A percentile compares a stretch with the other conserved stretches of the same genome.
These are phyloP conservation scores for Phyllosticta citrichinensis DNA, from an alignment of 2,329 filamentous ascomycete genomes.

Conservation along the genomic window DNA sequence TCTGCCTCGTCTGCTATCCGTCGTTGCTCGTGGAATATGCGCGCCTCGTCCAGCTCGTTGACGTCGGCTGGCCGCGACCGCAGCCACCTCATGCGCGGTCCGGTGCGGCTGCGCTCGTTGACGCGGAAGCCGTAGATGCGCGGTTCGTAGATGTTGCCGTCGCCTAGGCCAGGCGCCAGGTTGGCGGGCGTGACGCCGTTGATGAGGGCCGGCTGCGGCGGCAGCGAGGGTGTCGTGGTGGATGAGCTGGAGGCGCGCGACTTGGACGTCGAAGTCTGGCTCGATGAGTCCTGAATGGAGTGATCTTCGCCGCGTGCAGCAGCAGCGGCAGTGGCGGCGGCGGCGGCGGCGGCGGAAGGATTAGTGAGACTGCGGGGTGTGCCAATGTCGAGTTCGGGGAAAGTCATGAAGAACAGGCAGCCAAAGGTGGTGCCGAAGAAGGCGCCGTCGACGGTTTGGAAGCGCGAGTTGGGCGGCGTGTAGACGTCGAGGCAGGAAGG, in stretches of 20 bases:
- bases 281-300: slow-evolving; percentile 21
- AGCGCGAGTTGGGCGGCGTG: slow-evolving; percentile 91
- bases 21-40: slow-evolving; percentile 33
- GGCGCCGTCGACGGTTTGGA: slow-evolving; percentile 93
- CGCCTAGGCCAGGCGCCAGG: slow-evolving; percentile 77
- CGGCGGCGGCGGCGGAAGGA: slow-evolving; percentile 11
- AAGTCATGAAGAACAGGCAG: slow-evolving; percentile 95
- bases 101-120: slow-evolving; percentile 77
- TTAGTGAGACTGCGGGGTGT: slow-evolving; percentile 42
- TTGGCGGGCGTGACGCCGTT: slow-evolving; percentile 85
- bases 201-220: slow-evolving; percentile 47
- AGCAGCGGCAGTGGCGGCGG: slow-evolving; percentile 15
- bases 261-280: slow-evolving; percentile 24
- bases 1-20: slow-evolving; percentile 27
- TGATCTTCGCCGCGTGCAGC: slow-evolving; percentile 19
- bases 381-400: slow-evolving; percentile 83
- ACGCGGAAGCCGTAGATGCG: slow-evolving; percentile 96
- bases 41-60: slow-evolving; percentile 68
- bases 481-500: slow-evolving; percentile 95
- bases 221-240: slow-evolving; percentile 22
- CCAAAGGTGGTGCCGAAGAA: slow-evolving; percentile 98
- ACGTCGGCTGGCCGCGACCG: slow-evolving; percentile 73
- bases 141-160: slow-evolving; percentile 79
- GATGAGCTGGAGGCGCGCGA: slow-evolving; percentile 22
- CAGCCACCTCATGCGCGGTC: slow-evolving; percentile 95